phyloP scores from a whole-genome alignment of 192 early-diverging fungal genomes.

The Spizellomyces punctatus region DNA sequence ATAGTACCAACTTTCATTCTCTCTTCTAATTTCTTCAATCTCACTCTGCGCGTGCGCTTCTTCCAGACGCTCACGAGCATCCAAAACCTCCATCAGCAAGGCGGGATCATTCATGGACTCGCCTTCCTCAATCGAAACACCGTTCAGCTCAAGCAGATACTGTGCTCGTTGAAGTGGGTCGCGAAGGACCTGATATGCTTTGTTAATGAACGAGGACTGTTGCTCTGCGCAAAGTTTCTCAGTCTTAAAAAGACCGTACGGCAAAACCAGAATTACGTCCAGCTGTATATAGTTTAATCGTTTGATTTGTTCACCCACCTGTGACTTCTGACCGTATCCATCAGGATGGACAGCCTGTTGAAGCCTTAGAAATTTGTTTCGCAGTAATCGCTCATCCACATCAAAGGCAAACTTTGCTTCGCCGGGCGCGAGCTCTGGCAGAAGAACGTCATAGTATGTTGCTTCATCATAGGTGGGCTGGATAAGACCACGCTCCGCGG shows the following conservation, averaged over 20 bases:
- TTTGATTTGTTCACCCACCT: constrained; percentile 39
- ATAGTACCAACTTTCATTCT: constrained; percentile 61
- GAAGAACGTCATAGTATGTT: constrained; percentile 66
- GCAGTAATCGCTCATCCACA: constrained; percentile 63
- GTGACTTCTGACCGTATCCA: constrained; percentile 63
- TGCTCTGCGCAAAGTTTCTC: constrained; percentile 65
- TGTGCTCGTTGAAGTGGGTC: constrained; percentile 80
- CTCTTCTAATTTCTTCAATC: constrained; percentile 55
- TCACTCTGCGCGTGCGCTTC: constrained; percentile 66
- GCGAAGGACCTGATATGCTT: constrained; percentile 77
- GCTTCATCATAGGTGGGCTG: constrained; percentile 52
- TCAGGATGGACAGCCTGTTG: constrained; percentile 90
- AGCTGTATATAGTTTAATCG: constrained; percentile 4
- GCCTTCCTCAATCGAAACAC: constrained; percentile 53
- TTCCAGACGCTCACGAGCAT: constrained; percentile 74
- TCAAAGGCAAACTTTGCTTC: constrained; percentile 53
- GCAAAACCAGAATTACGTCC: not conserved
- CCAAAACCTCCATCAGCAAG: constrained; percentile 85
- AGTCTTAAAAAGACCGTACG: constrained; percentile 13
- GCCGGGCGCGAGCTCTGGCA: constrained; percentile 30
- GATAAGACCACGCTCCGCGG: constrained; percentile 58
- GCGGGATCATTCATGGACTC: constrained; percentile 70
- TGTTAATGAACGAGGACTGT: constrained; percentile 85
- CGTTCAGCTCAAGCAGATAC: constrained; percentile 69
- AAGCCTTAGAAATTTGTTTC: constrained; percentile 67